Base-by-base conservation (phyloP, 2,329 filamentous ascomycete genomes). In the Bipolaris bicolor region DNA sequence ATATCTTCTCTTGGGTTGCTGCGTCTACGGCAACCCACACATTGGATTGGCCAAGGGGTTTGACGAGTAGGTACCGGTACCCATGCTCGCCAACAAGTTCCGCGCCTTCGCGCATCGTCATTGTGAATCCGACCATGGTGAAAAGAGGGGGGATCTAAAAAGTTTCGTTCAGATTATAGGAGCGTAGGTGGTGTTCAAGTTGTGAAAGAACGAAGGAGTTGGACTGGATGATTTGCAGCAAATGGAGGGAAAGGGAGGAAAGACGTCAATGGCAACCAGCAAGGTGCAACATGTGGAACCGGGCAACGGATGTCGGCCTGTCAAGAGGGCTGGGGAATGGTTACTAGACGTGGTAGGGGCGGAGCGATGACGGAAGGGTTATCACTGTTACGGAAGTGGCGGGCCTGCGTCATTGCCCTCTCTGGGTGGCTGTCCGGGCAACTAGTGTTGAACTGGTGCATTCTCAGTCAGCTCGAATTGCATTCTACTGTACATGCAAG, bases 1-100 rank as follows among this genome's bases (percentile, higher is more conserved):
- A 60, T 34, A 60, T 57, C 7, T 60, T 60, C 31, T 57, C 54
- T 26, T 60, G 57, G 1, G 54, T 48, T n/a, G 57, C 57, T 31
- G 57, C 57, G n/a, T 60, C 57, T 36, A 60, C 57, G 6, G 57
- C 57, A 9, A 60, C 37, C 57, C 57, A 60, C 15, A 60, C 57
- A 7, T 60, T 60, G 29, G 57, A 33, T 37, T 60, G 57, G 16
- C 57, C 57, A n/a, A 60, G 48, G 1, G 57, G 45, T 15, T 53
- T 57, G 7, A 60, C 57, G 31, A 60, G 57, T 11, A 60, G 54
- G 5, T 60, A 60, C 5, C 57, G 57, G 13, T 50, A 57, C 9
- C 57, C 57, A 22, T 60, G 45, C 47, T 60, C 57, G 34, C 57
- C 57, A 6, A 60, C 49, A 16, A 60, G 54, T 49, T 60, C 57